Evolutionary conservation across 441 rosid species (phyloP), one percentile per base, ranked within the genome.

Genomic region (Biscutella auriculata): DNA sequence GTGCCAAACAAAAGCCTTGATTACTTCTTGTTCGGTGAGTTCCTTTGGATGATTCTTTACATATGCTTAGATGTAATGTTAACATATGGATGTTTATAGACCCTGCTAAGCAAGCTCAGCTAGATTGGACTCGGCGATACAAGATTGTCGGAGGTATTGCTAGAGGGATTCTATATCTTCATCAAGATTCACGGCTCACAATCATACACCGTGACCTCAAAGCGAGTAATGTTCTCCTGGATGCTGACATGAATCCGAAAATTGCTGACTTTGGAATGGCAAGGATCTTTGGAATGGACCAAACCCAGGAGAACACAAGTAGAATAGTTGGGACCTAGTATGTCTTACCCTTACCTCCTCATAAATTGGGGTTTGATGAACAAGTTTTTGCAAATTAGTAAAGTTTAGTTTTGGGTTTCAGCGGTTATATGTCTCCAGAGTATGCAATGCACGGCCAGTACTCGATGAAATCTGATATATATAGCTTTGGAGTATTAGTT

Each of bases 221-320:
- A 67, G 72, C 74, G 1, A 66, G 86, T 51, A 81, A 81, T 6
- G 27, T 81, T 43, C 62, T 81, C 10, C 36, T 75, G 8, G 82
- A 81, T 23, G 53, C 43, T 0, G 75, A 69, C 0, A 73, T 79
- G 83, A 69, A 52, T 23, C 76, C 87, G 0, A 79, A 81, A 67
- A 75, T 81, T 41, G 19, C 84, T 5, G 82, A 79, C 63, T 81
- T 79, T 28, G 84, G 87, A 10, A 73, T 79, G 84, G 84, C 84
- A 5, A 79, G 74, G 17, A 35, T 73, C 32, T 76, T 65, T 9
- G 64, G 60, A 13, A 2, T 66, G 49, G 77, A 77, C 57, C 74
- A 79, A 62, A 73, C 69, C 14, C 50, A 71, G 4, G 62, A 63
- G 9, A 42, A 69, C 13, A 77, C 84, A 9, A 71, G 36, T 21